Conservation (phyloP, 1,139 yeast species). For the Arxiozyma bovina region DNA sequence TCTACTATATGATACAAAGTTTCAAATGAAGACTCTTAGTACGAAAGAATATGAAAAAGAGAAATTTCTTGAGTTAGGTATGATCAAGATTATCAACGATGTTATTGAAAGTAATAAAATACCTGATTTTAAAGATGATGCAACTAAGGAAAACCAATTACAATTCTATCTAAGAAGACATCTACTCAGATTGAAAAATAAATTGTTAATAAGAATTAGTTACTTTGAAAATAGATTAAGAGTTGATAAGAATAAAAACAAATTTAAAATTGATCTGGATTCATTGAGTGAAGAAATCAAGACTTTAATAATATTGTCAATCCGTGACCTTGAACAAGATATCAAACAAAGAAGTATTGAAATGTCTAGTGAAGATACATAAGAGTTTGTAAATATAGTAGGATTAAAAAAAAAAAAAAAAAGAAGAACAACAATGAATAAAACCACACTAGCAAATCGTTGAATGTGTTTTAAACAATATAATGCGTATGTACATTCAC, state of each 20-base stretch:
- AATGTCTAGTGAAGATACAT: too few species aligned
- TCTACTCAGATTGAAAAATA: conserved; percentile 15
- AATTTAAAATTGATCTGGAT: not conserved
- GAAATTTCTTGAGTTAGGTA: conserved; percentile 19
- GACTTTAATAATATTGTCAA: not conserved
- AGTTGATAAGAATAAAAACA: not conserved
- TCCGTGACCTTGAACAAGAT: not conserved
- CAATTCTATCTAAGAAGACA: conserved; percentile 16
- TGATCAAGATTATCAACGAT: conserved; percentile 17
- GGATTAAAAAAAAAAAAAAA: too few species aligned
- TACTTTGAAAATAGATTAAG: conserved; percentile 10
- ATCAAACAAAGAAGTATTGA: not conserved
- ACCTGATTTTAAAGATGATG: conserved; percentile 7
- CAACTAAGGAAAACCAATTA: conserved; percentile 4
- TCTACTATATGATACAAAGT: conserved; percentile 3
- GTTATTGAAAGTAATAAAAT: conserved; percentile 11
- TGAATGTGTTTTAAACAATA: too few species aligned
- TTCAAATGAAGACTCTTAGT: conserved; percentile 3
- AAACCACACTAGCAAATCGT: not conserved
- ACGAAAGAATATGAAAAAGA: conserved; percentile 6
- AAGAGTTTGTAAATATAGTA: not conserved
- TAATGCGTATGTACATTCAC: too few species aligned
- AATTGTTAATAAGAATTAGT: conserved; percentile 10
- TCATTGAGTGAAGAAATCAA: not conserved
- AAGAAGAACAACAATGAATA: too few species aligned